Evolutionary conservation across 352 stramenopile genomes (phyloP).

Genomic region (Aphanomyces astaci): DNA sequence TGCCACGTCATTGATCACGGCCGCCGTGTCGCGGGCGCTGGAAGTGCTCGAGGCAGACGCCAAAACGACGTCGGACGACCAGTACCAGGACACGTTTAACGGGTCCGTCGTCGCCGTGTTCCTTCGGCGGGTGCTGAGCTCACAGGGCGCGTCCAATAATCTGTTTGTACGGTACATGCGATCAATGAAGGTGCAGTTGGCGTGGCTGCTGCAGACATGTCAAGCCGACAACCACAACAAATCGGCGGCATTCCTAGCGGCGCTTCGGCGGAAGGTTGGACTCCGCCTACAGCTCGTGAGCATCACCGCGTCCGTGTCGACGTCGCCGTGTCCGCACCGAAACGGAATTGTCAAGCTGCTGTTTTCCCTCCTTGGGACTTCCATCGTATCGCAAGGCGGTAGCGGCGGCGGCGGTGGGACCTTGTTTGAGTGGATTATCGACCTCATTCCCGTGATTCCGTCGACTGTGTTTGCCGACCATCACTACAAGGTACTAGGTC

Average conservation of each 20-base stretch:
- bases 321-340: slow-evolving; percentile 46
- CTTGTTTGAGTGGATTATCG: slow-evolving; percentile 82
- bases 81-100: slow-evolving; percentile 58
- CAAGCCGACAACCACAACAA: slow-evolving; percentile 38
- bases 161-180: slow-evolving; percentile 65
- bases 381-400: slow-evolving; percentile 44
- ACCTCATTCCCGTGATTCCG: slow-evolving; percentile 56
- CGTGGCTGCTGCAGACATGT: slow-evolving; percentile 62
- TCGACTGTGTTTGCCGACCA: slow-evolving; percentile 18
- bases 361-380: slow-evolving; percentile 65
- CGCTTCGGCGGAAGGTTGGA: slow-evolving; percentile 61
- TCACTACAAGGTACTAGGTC: slow-evolving; percentile 4
- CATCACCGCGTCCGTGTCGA: slow-evolving; percentile 64
- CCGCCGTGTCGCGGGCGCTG: slow-evolving; percentile 71
- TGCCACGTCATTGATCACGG: slow-evolving; percentile 58
- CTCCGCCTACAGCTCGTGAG: slow-evolving; percentile 69
- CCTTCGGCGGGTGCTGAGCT: slow-evolving; percentile 29
- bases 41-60: slow-evolving; percentile 78
- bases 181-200: slow-evolving; percentile 67
- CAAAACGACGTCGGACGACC: slow-evolving; percentile 46
- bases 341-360: slow-evolving; percentile 79
- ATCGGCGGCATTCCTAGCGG: slow-evolving; percentile 36
- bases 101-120: slow-evolving; percentile 65
- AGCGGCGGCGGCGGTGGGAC: slow-evolving; percentile 39
- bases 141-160: not conserved